phyloP scores from a whole-genome alignment of 2,329 filamentous ascomycete genomes.

The Fonsecaea nubica region DNA sequence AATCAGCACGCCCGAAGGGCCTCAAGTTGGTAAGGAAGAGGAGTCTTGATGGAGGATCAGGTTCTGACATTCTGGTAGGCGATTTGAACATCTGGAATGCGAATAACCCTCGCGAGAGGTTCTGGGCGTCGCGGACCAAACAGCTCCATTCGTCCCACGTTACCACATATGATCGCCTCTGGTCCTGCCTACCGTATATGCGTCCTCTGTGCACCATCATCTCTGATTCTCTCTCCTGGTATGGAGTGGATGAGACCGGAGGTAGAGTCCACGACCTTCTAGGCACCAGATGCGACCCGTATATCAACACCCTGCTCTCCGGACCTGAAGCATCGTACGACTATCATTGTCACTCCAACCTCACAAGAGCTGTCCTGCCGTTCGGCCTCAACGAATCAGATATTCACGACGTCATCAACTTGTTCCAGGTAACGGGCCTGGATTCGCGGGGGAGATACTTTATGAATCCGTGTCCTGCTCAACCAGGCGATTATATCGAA shows the following conservation, averaged over 20 bases:
- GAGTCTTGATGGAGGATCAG: not conserved
- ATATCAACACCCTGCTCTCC: conserved; percentile 76
- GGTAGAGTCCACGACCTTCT: conserved; percentile 77
- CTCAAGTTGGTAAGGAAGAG: conserved; percentile 65
- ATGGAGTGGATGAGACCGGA: conserved; percentile 68
- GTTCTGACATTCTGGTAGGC: conserved; percentile 50
- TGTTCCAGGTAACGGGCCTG: conserved; percentile 83
- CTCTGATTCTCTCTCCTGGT: conserved; percentile 66
- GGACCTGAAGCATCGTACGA: conserved; percentile 69
- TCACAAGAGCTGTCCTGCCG: conserved; percentile 73
- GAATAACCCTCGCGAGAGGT: conserved; percentile 76
- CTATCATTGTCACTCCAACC: conserved; percentile 84
- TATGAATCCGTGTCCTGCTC: conserved; percentile 64
- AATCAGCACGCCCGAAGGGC: conserved; percentile 76
- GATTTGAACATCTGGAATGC: conserved; percentile 84
- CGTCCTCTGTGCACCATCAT: conserved; percentile 73
- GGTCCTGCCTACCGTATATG: conserved; percentile 79
- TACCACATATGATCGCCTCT: conserved; percentile 72
- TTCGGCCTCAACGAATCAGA: conserved; percentile 74
- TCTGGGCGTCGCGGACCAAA: conserved; percentile 80
- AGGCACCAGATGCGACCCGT: conserved; percentile 83
- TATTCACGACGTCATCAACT: conserved; percentile 83
- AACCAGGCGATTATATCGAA: conserved; percentile 65
- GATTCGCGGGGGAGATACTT: conserved; percentile 76
- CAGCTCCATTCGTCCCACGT: conserved; percentile 81